Conservation (phyloP, 257 asterid species). For the Pogostemon cablin region DNA sequence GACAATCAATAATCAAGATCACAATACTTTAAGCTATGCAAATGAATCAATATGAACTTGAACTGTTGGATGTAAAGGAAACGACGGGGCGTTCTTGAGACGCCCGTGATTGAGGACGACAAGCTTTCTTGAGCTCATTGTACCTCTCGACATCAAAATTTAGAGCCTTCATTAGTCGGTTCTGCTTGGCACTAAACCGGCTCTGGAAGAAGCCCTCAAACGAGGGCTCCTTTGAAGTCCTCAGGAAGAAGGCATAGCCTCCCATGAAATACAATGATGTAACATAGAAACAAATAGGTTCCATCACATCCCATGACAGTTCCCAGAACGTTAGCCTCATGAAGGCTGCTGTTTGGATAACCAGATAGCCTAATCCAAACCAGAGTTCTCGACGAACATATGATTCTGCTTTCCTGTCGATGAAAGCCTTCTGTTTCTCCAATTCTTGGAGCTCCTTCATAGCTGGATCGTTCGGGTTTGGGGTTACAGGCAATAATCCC, state of each 20-base stretch:
- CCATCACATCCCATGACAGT: constrained; percentile 96
- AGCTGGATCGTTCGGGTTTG: constrained; percentile 47
- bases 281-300: constrained; percentile 88
- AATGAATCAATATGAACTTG: constrained; percentile 22
- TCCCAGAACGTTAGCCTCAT: constrained; percentile 97
- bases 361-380: constrained; percentile 69
- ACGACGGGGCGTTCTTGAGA: constrained; percentile 6
- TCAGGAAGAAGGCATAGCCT: constrained; percentile 73
- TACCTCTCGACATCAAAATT: constrained; percentile 66
- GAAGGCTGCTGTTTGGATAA: constrained; percentile 79
- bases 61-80: constrained; percentile 25
- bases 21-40: neutral
- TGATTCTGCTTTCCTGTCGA: constrained; percentile 61
- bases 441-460: constrained; percentile 59
- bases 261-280: constrained; percentile 83
- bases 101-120: constrained; percentile 32
- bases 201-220: constrained; percentile 83
- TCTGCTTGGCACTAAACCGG: constrained; percentile 72
- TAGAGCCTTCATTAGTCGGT: constrained; percentile 54
- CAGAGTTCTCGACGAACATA: constrained; percentile 68
- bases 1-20: no score
- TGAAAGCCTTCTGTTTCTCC: constrained; percentile 60
- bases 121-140: constrained; percentile 56
- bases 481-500: constrained; percentile 53
- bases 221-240: constrained; percentile 80